Percentiles rank a stretch among this genome's conserved stretches.
Conservation (phyloP, 2,329 filamentous ascomycete genomes). For the Trichoderma sp. region DNA sequence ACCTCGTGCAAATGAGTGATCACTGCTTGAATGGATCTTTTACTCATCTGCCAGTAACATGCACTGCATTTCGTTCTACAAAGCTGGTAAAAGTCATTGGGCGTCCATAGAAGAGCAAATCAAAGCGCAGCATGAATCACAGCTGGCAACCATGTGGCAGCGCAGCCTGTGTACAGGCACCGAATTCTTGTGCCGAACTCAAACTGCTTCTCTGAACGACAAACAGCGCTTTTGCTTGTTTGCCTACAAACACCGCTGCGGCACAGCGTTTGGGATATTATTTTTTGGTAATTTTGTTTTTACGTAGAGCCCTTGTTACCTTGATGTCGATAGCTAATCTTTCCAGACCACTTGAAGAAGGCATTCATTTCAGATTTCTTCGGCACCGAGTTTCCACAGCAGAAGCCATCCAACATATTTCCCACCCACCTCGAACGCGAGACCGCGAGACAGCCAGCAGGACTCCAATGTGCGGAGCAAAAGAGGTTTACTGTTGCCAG, state of each 20-base stretch:
- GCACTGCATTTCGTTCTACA: background rate
- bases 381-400: background rate
- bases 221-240: background rate
- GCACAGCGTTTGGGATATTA: background rate
- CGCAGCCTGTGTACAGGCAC: background rate
- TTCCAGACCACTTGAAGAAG: background rate
- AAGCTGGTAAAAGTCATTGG: background rate
- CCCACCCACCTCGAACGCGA: background rate
- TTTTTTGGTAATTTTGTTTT: background rate
- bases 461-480: slow-evolving; percentile 18
- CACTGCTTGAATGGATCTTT: background rate
- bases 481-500: slow-evolving; percentile 18
- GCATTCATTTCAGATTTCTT: background rate
- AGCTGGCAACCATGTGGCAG: background rate
- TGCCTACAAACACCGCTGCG: background rate
- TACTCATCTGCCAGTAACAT: background rate
- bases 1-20: background rate
- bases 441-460: no score
- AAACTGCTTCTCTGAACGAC: background rate
- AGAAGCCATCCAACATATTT: background rate
- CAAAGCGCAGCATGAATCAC: background rate
- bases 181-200: background rate
- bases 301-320: background rate
- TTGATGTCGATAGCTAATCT: background rate
- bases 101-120: background rate